Percentiles rank a stretch among this genome's conserved stretches.
These are phyloP conservation scores for Suillus clintonianus DNA, from an alignment of 768 basidiomycete genomes.

Conservation along the genomic window DNA sequence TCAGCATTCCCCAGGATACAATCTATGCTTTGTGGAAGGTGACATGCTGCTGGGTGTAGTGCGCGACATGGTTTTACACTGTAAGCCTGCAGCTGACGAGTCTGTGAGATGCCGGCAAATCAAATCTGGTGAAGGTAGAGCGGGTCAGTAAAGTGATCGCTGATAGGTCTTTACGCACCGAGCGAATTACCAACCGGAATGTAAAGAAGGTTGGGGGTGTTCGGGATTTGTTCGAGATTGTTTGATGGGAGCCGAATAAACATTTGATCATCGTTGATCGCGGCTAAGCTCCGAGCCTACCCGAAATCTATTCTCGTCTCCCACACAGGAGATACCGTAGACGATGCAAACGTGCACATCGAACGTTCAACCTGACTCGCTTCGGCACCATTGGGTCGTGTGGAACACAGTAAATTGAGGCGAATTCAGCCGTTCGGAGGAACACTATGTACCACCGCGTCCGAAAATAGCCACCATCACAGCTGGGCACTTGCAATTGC, in stretches of 20 bases:
- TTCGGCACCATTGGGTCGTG: not conserved
- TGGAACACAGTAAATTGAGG: not conserved
- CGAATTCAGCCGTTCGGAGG: not conserved
- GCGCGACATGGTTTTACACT: too few species aligned
- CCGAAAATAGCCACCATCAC: not conserved
- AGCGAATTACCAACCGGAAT: not conserved
- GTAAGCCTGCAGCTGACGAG: not conserved
- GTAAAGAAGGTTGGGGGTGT: too few species aligned
- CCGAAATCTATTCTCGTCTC: not conserved
- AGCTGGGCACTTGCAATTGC: not conserved
- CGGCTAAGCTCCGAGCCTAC: not conserved
- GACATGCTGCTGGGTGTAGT: too few species aligned
- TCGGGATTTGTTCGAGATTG: not conserved
- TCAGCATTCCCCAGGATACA: not conserved
- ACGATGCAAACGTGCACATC: not conserved
- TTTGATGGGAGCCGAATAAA: not conserved
- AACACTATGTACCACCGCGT: not conserved
- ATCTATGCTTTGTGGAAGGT: not conserved
- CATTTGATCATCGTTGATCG: not conserved
- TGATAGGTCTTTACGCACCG: not conserved
- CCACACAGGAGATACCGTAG: not conserved
- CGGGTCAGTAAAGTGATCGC: not conserved
- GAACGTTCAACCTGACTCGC: not conserved
- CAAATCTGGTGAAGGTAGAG: not conserved
- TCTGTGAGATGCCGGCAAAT: not conserved